Evolutionary conservation across 163 green algal species (phyloP).

Genomic region (Scenedesmus sp.): DNA sequence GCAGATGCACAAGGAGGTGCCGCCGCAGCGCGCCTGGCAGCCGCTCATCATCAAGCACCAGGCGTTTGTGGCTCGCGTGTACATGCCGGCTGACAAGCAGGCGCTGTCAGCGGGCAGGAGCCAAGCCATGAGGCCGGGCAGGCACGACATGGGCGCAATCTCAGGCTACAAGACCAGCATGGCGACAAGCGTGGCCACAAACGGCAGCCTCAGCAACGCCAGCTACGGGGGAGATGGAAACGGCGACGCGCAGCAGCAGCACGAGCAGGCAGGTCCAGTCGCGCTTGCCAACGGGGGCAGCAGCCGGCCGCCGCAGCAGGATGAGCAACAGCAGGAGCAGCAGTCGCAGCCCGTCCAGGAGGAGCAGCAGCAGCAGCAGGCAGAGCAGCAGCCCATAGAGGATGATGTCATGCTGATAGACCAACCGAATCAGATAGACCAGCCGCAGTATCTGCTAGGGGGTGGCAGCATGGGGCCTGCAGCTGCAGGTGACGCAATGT

Average conservation of each 20-base stretch:
- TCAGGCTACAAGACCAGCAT: constrained; percentile 4
- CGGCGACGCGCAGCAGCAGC: constrained; percentile 23
- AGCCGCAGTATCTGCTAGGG: background rate
- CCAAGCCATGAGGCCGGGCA: background rate
- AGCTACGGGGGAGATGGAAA: background rate
- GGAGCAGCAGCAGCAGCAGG: constrained; percentile 17
- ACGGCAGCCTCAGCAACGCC: constrained; percentile 33
- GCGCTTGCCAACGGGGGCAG: background rate
- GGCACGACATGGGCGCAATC: constrained; percentile 47
- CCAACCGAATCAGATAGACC: background rate
- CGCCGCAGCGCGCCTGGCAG: constrained; percentile 58
- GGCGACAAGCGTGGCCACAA: constrained; percentile 11
- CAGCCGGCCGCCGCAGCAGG: constrained; percentile 9
- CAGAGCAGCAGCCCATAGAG: constrained; percentile 1
- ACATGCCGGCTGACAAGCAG: constrained; percentile 59
- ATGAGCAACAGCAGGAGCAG: background rate
- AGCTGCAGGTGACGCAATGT: background rate
- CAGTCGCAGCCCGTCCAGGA: background rate
- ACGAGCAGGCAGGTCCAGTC: background rate
- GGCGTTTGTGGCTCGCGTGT: constrained; percentile 74
- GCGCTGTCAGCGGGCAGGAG: constrained; percentile 15
- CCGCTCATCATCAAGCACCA: constrained; percentile 75
- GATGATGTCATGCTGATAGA: constrained; percentile 33
- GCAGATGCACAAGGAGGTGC: constrained; percentile 86
- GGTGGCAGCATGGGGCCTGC: background rate